phyloP scores from a whole-genome alignment of 2,329 filamentous ascomycete genomes.

The Penicillium sp. region DNA sequence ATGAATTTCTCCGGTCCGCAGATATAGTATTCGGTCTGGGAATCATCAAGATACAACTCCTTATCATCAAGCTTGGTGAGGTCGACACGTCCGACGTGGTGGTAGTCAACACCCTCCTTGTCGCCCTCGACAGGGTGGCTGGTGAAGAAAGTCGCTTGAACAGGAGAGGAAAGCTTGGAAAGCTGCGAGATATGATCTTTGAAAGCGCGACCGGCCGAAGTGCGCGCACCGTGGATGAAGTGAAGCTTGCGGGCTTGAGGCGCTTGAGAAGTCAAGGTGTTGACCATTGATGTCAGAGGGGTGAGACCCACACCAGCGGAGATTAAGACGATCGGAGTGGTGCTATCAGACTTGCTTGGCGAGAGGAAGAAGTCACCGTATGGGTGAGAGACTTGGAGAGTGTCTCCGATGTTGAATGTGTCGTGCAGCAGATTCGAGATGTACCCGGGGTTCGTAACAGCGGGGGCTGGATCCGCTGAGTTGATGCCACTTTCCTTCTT shows the following conservation, averaged over 20 bases:
- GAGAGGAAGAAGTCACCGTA: constrained; percentile 61
- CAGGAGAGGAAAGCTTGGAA: constrained; percentile 45
- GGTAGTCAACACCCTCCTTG: constrained; percentile 59
- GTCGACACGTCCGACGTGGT: constrained; percentile 61
- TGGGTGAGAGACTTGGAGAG: constrained; percentile 67
- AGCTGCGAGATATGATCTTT: constrained; percentile 54
- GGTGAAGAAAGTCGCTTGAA: constrained; percentile 62
- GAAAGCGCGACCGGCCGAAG: constrained; percentile 53
- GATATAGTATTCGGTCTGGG: constrained; percentile 66
- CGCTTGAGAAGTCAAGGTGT: constrained; percentile 49
- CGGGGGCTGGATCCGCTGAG: constrained; percentile 46
- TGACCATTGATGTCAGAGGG: constrained; percentile 63
- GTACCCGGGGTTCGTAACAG: constrained; percentile 58
- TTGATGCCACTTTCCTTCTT: constrained; percentile 65
- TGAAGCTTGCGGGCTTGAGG: constrained; percentile 54
- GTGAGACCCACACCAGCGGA: constrained; percentile 64
- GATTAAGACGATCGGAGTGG: constrained; percentile 59
- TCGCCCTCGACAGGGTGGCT: constrained; percentile 51
- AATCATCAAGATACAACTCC: constrained; percentile 59
- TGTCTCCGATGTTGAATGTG: constrained; percentile 61
- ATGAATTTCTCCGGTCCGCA: constrained; percentile 75
- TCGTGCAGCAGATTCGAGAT: constrained; percentile 72
- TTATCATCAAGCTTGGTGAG: constrained; percentile 58
- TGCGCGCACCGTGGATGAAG: constrained; percentile 62
- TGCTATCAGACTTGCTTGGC: constrained; percentile 31